Evolutionary conservation across 2,329 filamentous ascomycete species (phyloP).

Genomic region (Aspergillus pseudonomiae): DNA sequence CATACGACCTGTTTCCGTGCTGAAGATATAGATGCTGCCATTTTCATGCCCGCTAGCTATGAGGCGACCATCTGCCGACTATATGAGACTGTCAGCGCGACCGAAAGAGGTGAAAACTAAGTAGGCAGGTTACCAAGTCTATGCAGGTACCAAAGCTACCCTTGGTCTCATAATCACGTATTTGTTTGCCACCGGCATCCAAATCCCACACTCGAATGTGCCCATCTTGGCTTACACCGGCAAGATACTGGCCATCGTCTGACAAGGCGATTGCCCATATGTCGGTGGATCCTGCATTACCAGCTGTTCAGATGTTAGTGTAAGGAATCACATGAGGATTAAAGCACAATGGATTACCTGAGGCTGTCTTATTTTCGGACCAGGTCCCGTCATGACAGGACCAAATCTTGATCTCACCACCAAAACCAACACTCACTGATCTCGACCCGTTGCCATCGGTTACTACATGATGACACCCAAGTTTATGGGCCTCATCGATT

Average conservation of each 20-base stretch:
- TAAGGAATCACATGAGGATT: not conserved
- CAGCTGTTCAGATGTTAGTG: slow-evolving; percentile 17
- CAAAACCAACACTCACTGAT: slow-evolving; percentile 85
- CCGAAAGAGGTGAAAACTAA: not conserved
- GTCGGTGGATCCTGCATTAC: slow-evolving; percentile 64
- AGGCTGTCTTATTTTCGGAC: slow-evolving; percentile 54
- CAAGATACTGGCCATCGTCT: slow-evolving; percentile 79
- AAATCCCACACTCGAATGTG: slow-evolving; percentile 87
- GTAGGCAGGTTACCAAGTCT: slow-evolving; percentile 62
- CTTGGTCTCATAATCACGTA: slow-evolving; percentile 86
- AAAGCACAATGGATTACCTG: slow-evolving; percentile 37
- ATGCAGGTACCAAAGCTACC: slow-evolving; percentile 90
- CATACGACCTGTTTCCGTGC: slow-evolving; percentile 84
- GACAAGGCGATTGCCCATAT: slow-evolving; percentile 88
- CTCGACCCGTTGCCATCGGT: slow-evolving; percentile 69
- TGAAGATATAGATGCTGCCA: slow-evolving; percentile 90
- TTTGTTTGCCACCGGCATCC: slow-evolving; percentile 59
- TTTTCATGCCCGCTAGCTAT: slow-evolving; percentile 93
- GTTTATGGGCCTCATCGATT: slow-evolving; percentile 76
- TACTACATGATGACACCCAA: slow-evolving; percentile 89
- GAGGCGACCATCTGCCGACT: slow-evolving; percentile 75
- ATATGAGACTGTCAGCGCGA: slow-evolving; percentile 17
- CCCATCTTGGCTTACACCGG: slow-evolving; percentile 85
- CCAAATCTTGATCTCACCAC: slow-evolving; percentile 87
- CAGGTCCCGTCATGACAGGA: slow-evolving; percentile 58